Conservation (phyloP, 768 basidiomycete species). For the Trametes maxima region DNA sequence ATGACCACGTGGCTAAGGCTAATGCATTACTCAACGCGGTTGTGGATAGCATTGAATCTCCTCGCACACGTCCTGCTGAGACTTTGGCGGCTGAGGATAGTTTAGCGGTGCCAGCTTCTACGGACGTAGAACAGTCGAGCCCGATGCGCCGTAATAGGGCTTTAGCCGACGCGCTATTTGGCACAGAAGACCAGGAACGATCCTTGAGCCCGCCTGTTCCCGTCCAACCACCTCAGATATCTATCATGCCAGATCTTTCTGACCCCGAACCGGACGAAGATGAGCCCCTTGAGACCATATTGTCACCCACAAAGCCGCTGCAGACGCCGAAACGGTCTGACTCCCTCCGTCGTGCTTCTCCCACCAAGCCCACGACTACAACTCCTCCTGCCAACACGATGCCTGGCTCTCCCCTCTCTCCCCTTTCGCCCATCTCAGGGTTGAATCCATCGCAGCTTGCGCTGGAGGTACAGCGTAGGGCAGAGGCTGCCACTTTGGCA, state of each 20-base stretch:
- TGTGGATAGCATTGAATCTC: conserved; percentile 54
- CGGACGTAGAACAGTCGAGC: conserved; percentile 31
- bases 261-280: conserved; percentile 16
- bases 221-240: conserved; percentile 31
- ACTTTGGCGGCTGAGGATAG: conserved; percentile 9
- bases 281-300: conserved; percentile 1
- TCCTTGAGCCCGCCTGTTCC: conserved; percentile 26
- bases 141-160: conserved; percentile 68
- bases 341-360: conserved; percentile 2
- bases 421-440: conserved; percentile 12
- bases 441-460: conserved; percentile 59
- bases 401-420: conserved; percentile 4
- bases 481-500: conserved; percentile 54
- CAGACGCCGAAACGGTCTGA: conserved; percentile 20
- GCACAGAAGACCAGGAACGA: conserved; percentile 41
- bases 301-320: conserved; percentile 10
- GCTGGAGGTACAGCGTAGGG: conserved; percentile 66
- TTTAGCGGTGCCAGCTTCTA: conserved; percentile 42
- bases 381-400: conserved; percentile 4
- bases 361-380: neutral
- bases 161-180: conserved; percentile 78
- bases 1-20: conserved; percentile 60
- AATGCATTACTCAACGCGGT: conserved; percentile 69
- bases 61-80: conserved; percentile 24
- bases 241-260: conserved; percentile 20